These are phyloP conservation scores for Acidiella bohemica DNA, from an alignment of 495 filamentous ascomycete species.

Conservation along the genomic window DNA sequence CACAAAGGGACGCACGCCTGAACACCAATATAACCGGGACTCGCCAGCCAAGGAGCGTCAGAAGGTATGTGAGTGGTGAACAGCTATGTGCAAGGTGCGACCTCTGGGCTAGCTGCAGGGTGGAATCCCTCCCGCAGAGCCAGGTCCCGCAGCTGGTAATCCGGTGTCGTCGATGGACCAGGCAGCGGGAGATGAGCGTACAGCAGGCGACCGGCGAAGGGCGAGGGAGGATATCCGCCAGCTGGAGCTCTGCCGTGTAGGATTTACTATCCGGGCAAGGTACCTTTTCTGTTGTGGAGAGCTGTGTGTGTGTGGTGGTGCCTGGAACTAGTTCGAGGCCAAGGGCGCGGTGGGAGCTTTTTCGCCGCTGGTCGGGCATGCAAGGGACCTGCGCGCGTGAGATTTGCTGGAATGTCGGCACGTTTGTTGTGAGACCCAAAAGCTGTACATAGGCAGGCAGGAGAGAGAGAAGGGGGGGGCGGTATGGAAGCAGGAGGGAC, in stretches of 20 bases:
- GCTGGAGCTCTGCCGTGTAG: too few species aligned
- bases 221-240: too few species aligned
- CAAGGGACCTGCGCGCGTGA: not conserved
- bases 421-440: not conserved
- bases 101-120: too few species aligned
- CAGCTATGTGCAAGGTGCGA: constrained; percentile 5
- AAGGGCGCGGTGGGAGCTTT: not conserved
- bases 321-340: not conserved
- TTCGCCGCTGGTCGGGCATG: not conserved
- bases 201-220: too few species aligned
- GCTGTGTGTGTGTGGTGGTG: not conserved
- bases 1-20: not conserved
- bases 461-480: too few species aligned
- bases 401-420: not conserved
- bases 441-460: not conserved
- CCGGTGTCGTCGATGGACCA: too few species aligned
- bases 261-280: too few species aligned
- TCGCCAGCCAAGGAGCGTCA: constrained; percentile 2
- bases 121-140: too few species aligned
- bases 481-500: too few species aligned
- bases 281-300: not conserved
- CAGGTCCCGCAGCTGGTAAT: too few species aligned
- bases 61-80: constrained; percentile 2
- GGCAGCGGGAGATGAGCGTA: too few species aligned
- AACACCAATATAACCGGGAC: constrained; percentile 1